phyloP scores from a whole-genome alignment of 1,284 basidiomycete genomes.

The Ceratobasidium sp. region DNA sequence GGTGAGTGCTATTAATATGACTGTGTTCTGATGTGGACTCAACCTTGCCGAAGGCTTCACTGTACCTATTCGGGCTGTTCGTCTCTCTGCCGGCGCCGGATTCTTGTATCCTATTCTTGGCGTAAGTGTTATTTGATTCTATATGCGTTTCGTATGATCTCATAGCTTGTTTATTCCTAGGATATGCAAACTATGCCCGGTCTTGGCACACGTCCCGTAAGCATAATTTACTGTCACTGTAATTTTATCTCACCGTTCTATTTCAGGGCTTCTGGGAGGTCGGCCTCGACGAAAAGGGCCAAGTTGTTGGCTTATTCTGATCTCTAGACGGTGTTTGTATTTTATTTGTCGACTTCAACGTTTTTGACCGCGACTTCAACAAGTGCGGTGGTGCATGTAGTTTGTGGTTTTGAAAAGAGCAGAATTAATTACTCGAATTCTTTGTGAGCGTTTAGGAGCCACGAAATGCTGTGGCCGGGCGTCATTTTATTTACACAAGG shows the following conservation, averaged over 20 bases:
- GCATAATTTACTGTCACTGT: conserved; percentile 17
- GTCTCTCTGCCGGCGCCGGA: conserved; percentile 91
- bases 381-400: not conserved
- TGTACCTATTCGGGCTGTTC: conserved; percentile 89
- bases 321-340: not conserved
- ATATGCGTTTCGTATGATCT: not conserved
- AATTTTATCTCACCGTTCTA: conserved; percentile 3
- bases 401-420: not conserved
- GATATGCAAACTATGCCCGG: conserved; percentile 99
- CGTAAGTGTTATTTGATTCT: conserved; percentile 35
- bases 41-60: conserved; percentile 73
- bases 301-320: conserved; percentile 80
- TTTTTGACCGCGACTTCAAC: not conserved
- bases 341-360: conserved; percentile 38
- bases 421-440: not conserved
- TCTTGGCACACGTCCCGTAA: conserved; percentile 90
- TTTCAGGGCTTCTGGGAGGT: conserved; percentile 84
- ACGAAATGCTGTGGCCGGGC: too few species aligned
- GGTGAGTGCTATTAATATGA: conserved; percentile 54
- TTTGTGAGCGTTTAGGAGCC: too few species aligned
- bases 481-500: too few species aligned
- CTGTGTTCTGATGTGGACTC: conserved; percentile 12
- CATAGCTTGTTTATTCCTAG: conserved; percentile 2
- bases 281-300: conserved; percentile 77
- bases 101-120: conserved; percentile 96